Conservation (phyloP, 2,329 filamentous ascomycete species). For the Penicillium sp. region DNA sequence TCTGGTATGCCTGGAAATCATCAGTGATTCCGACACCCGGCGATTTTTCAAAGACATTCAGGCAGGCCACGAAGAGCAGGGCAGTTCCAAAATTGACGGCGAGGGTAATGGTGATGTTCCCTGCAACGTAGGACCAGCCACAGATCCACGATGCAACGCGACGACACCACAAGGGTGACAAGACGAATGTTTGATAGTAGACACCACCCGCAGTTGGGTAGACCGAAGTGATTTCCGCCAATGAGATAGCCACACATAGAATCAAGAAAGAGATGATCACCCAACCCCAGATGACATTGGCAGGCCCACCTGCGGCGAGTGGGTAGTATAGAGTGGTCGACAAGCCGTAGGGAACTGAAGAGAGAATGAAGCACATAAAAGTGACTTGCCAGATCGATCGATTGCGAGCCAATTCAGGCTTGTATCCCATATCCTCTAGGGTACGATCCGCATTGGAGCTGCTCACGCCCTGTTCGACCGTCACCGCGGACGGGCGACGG, state of each 20-base stretch:
- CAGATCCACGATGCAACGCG: constrained; percentile 67
- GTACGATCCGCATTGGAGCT: constrained; percentile 22
- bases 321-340: constrained; percentile 66
- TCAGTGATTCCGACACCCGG: constrained; percentile 55
- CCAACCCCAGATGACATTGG: constrained; percentile 71
- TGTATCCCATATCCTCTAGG: constrained; percentile 57
- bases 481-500: constrained; percentile 18
- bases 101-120: constrained; percentile 75
- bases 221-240: constrained; percentile 68
- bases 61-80: constrained; percentile 54
- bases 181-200: constrained; percentile 68
- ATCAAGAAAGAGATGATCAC: constrained; percentile 63
- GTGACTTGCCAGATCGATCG: constrained; percentile 43
- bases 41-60: constrained; percentile 55
- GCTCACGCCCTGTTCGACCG: constrained; percentile 12
- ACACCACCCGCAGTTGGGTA: constrained; percentile 67
- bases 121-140: constrained; percentile 72
- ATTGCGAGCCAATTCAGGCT: constrained; percentile 61
- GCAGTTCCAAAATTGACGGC: constrained; percentile 72
- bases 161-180: constrained; percentile 62
- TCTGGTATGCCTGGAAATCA: constrained; percentile 60
- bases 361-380: constrained; percentile 60
- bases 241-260: constrained; percentile 61
- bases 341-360: constrained; percentile 67
- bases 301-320: constrained; percentile 66